Percentiles rank a stretch among this genome's conserved stretches.
phyloP scores from a whole-genome alignment of 345 rosid species.

The Euclidium syriacum region DNA sequence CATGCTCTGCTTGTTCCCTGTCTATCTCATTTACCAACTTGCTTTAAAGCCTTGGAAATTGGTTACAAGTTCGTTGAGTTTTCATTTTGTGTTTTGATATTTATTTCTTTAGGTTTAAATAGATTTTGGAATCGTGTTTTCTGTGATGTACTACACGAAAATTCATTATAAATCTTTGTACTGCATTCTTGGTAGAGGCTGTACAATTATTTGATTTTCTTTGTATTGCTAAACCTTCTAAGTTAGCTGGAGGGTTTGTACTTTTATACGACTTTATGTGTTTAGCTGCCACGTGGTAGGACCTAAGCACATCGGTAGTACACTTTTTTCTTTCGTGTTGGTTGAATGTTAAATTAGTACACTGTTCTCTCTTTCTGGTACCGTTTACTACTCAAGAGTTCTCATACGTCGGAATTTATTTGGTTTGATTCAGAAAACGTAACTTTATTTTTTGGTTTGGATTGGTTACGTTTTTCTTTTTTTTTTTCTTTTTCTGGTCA shows the following conservation, averaged over 20 bases:
- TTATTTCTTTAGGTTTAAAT: conserved; percentile 10
- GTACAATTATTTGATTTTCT: not conserved
- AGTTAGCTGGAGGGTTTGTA: not conserved
- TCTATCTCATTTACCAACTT: conserved; percentile 36
- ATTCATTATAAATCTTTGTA: conserved; percentile 9
- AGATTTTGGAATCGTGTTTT: conserved; percentile 18
- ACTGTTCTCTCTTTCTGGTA: conserved; percentile 3
- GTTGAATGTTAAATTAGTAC: not conserved
- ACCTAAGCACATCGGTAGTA: conserved; percentile 18
- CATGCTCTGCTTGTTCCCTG: conserved; percentile 75
- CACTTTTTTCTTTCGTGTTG: not conserved
- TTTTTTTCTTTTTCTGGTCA: too few species aligned
- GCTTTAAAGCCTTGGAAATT: conserved; percentile 14
- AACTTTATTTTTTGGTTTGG: too few species aligned
- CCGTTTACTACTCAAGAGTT: conserved; percentile 1
- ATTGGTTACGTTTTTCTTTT: too few species aligned
- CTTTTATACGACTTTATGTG: conserved; percentile 3
- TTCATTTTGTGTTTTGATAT: not conserved
- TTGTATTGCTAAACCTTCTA: not conserved
- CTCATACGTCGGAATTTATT: not conserved
- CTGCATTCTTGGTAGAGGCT: not conserved
- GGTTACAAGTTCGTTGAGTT: conserved; percentile 5
- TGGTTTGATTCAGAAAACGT: not conserved
- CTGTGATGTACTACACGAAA: conserved; percentile 25
- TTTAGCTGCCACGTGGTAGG: conserved; percentile 30